Evolutionary conservation across 2,329 filamentous ascomycete species (phyloP).

Genomic region (Pyrenochaeta sp.): DNA sequence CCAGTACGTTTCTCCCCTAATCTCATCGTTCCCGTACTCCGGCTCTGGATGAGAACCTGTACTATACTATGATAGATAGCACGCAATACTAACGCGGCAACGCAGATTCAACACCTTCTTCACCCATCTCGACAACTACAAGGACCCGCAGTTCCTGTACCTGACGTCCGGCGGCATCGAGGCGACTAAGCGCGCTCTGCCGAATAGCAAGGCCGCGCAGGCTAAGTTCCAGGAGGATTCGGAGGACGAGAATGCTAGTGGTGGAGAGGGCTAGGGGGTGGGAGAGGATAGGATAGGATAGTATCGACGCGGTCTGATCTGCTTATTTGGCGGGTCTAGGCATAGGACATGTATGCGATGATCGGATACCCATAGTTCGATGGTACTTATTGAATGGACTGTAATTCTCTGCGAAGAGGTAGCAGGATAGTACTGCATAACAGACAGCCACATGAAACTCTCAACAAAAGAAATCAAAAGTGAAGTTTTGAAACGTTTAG

Average conservation of each 20-base stretch:
- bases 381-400: no score
- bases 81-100: conserved; percentile 24
- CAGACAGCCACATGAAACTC: no score
- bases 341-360: no score
- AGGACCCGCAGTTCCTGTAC: conserved; percentile 57
- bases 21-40: no score
- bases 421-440: no score
- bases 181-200: conserved; percentile 48
- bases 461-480: background rate
- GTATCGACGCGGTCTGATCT: no score
- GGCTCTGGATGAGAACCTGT: background rate
- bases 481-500: conserved; percentile 1
- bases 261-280: conserved; percentile 45
- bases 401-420: no score
- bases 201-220: conserved; percentile 36
- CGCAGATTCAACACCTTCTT: conserved; percentile 58
- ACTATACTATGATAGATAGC: no score
- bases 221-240: conserved; percentile 42
- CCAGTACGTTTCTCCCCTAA: conserved; percentile 75
- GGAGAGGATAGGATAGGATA: no score
- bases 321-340: no score
- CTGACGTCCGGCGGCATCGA: conserved; percentile 58
- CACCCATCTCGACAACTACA: conserved; percentile 60
- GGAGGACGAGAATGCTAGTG: conserved; percentile 45
- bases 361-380: no score